A percentile compares a stretch with the other conserved stretches of the same genome.
Conservation (phyloP, 371 early-diverging fungal species). For the Lichtheimia hyalospora region DNA sequence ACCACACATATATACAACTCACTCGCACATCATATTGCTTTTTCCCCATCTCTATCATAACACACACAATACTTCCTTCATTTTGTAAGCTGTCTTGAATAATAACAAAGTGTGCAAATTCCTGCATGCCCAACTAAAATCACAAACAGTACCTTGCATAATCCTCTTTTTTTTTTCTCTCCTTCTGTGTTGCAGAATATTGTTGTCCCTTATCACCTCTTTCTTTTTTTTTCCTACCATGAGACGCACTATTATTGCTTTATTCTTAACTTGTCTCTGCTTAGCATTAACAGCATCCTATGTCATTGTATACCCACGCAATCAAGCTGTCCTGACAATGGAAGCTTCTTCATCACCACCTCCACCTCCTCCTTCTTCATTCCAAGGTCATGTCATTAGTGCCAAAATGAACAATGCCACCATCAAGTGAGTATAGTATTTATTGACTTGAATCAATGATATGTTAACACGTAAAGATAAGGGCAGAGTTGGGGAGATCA, state of each 20-base stretch:
- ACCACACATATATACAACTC: neutral
- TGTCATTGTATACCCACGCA: neutral
- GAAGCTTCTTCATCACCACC: neutral
- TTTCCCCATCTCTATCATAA: neutral
- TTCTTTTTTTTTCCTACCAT: neutral
- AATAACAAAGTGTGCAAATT: too few relatives aligned
- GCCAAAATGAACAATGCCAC: conserved; percentile 81
- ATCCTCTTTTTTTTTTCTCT: too few relatives aligned
- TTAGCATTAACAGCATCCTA: neutral
- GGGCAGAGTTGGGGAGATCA: conserved; percentile 84
- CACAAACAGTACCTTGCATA: too few relatives aligned
- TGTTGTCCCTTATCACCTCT: too few relatives aligned
- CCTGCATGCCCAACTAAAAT: too few relatives aligned
- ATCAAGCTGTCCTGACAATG: neutral
- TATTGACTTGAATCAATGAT: neutral
- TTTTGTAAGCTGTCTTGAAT: too few relatives aligned
- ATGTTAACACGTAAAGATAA: conserved; percentile 19
- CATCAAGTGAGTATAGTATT: conserved; percentile 55
- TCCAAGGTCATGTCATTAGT: conserved; percentile 65
- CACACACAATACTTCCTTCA: too few relatives aligned
- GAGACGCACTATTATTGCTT: neutral
- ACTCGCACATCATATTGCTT: neutral
- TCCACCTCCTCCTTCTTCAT: neutral
- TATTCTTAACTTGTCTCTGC: neutral
- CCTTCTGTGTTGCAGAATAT: too few relatives aligned